phyloP scores from a whole-genome alignment of 2,329 filamentous ascomycete species.

The Diaporthe citri region DNA sequence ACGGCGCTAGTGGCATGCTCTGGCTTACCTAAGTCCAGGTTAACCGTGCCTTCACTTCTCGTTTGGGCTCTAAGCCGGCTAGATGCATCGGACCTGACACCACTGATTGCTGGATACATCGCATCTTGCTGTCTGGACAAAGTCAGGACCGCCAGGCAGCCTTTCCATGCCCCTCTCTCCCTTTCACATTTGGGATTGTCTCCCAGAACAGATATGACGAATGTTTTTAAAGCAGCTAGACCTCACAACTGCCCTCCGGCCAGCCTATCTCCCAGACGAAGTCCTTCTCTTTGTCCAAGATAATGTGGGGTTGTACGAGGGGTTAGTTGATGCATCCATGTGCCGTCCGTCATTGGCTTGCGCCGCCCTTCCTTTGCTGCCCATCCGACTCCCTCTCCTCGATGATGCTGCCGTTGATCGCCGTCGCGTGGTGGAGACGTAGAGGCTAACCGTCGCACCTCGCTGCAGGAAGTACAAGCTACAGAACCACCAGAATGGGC shows the following conservation, averaged over 20 bases:
- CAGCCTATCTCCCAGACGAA: constrained; percentile 92
- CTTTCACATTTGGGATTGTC: constrained; percentile 42
- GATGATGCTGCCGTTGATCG: constrained; percentile 4
- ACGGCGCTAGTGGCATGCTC: constrained; percentile 21
- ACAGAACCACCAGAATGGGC: constrained; percentile 91
- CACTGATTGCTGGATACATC: constrained; percentile 6
- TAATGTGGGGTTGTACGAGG: constrained; percentile 96
- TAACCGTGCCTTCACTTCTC: neutral
- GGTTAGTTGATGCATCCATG: constrained; percentile 68
- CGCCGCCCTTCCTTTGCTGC: constrained; percentile 3
- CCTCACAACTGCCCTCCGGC: constrained; percentile 94
- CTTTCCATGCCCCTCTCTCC: constrained; percentile 2
- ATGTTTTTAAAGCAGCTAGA: constrained; percentile 98
- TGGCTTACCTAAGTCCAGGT: constrained; percentile 13
- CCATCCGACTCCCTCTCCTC: constrained; percentile 40
- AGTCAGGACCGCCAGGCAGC: constrained; percentile 6
- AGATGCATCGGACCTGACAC: constrained; percentile 32
- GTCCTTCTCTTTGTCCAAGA: constrained; percentile 96
- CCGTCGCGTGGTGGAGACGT: neutral
- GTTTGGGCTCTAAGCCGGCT: constrained; percentile 29
- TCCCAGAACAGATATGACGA: constrained; percentile 68
- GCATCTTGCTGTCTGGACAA: constrained; percentile 8
- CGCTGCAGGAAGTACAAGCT: constrained; percentile 88
- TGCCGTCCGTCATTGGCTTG: constrained; percentile 22
- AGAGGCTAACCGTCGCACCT: constrained; percentile 31